Conservation (phyloP, 1,284 basidiomycete species). For the Melampsora abietis-canadensis region DNA sequence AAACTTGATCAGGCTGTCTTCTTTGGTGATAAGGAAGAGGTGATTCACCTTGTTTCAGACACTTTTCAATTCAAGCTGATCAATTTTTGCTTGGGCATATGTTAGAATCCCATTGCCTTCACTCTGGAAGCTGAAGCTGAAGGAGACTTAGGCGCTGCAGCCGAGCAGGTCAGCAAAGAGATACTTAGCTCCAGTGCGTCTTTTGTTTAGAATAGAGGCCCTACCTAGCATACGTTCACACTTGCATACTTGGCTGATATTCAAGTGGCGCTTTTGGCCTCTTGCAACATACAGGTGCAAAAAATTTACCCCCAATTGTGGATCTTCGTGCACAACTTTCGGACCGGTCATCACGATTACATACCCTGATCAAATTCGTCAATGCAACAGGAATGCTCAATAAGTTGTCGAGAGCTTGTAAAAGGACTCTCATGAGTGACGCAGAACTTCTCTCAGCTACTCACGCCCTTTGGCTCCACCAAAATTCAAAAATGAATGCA, state of each 20-base stretch:
- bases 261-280: neutral
- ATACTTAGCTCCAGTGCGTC: constrained; percentile 63
- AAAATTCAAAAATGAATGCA: constrained; percentile 63
- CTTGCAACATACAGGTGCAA: constrained; percentile 60
- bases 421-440: constrained; percentile 74
- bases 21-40: constrained; percentile 68
- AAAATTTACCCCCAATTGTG: constrained; percentile 69
- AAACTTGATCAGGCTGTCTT: constrained; percentile 83
- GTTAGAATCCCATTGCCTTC: constrained; percentile 76
- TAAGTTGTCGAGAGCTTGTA: constrained; percentile 73
- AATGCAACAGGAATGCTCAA: constrained; percentile 73
- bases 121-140: constrained; percentile 72
- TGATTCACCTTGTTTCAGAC: constrained; percentile 50
- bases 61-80: constrained; percentile 44
- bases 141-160: constrained; percentile 74
- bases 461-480: constrained; percentile 75
- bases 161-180: constrained; percentile 71
- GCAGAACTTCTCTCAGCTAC: constrained; percentile 83
- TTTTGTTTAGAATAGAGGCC: neutral
- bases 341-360: constrained; percentile 70
- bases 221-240: neutral
- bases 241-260: too few relatives aligned
- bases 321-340: constrained; percentile 77
- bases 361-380: constrained; percentile 80
- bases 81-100: constrained; percentile 1